Evolutionary conservation across 768 basidiomycete species (phyloP).

Genomic region (Lactarius hatsudake): DNA sequence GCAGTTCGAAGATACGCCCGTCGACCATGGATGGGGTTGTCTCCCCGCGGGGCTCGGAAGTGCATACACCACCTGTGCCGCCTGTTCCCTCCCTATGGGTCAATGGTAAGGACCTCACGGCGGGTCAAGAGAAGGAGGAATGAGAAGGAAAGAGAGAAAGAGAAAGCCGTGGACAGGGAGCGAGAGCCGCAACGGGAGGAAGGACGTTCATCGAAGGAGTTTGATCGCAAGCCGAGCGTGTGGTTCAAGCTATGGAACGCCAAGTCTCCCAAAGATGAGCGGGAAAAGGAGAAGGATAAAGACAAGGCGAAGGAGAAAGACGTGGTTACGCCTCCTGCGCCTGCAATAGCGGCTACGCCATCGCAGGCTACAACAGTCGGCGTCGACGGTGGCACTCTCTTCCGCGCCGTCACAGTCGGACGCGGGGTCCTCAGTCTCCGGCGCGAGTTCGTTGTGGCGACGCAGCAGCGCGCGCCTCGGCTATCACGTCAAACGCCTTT

Average conservation of each 20-base stretch:
- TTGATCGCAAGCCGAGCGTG: constrained; percentile 42
- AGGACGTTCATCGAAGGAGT: constrained; percentile 32
- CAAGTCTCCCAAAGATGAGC: constrained; percentile 21
- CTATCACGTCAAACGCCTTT: constrained; percentile 13
- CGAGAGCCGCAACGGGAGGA: constrained; percentile 30
- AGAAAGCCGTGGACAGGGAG: constrained; percentile 35
- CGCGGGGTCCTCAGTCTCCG: constrained; percentile 19
- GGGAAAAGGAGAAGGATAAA: constrained; percentile 24
- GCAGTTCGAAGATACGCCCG: constrained; percentile 21
- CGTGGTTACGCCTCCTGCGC: background rate
- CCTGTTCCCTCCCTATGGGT: constrained; percentile 33
- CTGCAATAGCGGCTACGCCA: background rate
- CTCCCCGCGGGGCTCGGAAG: constrained; percentile 28
- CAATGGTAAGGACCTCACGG: constrained; percentile 27
- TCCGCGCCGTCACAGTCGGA: constrained; percentile 22
- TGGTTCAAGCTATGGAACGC: constrained; percentile 61
- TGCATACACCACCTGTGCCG: constrained; percentile 31
- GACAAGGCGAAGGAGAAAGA: constrained; percentile 24
- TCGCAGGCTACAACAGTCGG: constrained; percentile 12
- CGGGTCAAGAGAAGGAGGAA: constrained; percentile 34
- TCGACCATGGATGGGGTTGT: constrained; percentile 27
- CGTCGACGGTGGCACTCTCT: constrained; percentile 18
- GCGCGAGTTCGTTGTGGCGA: constrained; percentile 22
- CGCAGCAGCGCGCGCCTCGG: constrained; percentile 20
- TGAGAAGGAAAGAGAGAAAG: constrained; percentile 31